Evolutionary conservation across 768 basidiomycete species (phyloP), one percentile per base, ranked within the genome.

Genomic region (Lactarius vividus): DNA sequence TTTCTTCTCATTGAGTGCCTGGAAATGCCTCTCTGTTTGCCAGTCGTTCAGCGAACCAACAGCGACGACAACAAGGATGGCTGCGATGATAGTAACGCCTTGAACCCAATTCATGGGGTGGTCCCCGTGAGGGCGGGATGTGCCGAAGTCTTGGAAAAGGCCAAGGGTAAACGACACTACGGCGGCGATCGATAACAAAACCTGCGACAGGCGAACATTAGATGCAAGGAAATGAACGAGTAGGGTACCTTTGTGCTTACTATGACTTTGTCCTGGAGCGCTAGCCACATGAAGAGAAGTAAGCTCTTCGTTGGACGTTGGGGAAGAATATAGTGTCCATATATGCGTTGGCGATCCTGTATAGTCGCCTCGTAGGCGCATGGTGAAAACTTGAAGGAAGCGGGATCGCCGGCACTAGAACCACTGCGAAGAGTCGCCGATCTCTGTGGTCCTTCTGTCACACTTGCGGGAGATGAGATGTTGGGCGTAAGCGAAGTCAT

Each of bases 11-110:
- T 98, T 98, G 49, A 99, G 84, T n/a, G 80, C 82, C 72, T 89
- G 87, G 81, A 99, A 99, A 77, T 98, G 97, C 2, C 88, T 88
- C 76, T 99, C 97, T 77, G 98, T 98, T 77, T 98, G 95, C 90
- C 92, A 99, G 77, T 99, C 97, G 72, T 98, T 98, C 53, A 98
- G 70, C 15, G 94, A 94, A 35, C 96, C 96, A 63, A 82, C 96
- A 53, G 94, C 72, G 64, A 93, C 89, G 28, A 92, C 90, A 53
- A 92, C 90, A 49, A 82, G 71, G 42, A 92, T 84, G 0, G 91
- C 91, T 46, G 89, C 82, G 73, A 92, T 84, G 66, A 92, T 92
- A 0, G 90, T 87, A 13, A 92, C 91, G 61, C 89, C 96, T 79
- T 98, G 96, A 0, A 99, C 95, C 96, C 96, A 98, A 72, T 98